Base-by-base conservation (phyloP, 192 early-diverging fungal genomes). In the Phlyctochytrium planicorne region DNA sequence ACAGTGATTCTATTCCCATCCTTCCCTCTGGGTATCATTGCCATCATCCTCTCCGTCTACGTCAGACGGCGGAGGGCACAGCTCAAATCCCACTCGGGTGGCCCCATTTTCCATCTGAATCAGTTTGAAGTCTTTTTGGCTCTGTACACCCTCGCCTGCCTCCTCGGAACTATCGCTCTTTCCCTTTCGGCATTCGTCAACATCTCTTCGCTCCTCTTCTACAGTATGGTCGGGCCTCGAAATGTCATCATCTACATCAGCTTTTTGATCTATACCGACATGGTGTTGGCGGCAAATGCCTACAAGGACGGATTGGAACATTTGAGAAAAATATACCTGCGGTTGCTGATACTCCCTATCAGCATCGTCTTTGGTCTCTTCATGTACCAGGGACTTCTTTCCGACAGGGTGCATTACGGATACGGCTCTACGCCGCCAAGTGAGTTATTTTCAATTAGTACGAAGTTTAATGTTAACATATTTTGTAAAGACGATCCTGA, bases 301-400 rank as follows among this genome's bases (percentile, higher is more conserved):
- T 14, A 57, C 55, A 29, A 25, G 16, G 27, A 29, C 55, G 6
- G 27, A 27, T 10, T 57, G 55, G 55, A 14, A 4, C 10, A 27
- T 4, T 6, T 57, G 10, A 12, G 55, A 12, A 25, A 6, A 14
- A 57, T 57, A 4, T 29, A 57, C 6, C 20, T 57, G 14, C 10
- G 16, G 20, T 27, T 57, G 14, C 55, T 57, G 14, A 10, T 29
- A 10, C 55, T 29, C 14, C 55, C 27, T 29, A 14, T 57, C 6
- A 29, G 14, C 55, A 6, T 57, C 12, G 55, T 57, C 55, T 57
- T 57, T 29, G 55, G 20, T 29, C 10, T 57, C 14, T 57, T 57
- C 25, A 14, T 57, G 10, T 57, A 57, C 55, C 55, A 57, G 27
- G 55, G 55, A 12, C 25, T 24, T 25, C 27, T 57, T 6, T 57